These are phyloP conservation scores for Amanita rimosa DNA, from an alignment of 768 basidiomycete species.

Conservation along the genomic window DNA sequence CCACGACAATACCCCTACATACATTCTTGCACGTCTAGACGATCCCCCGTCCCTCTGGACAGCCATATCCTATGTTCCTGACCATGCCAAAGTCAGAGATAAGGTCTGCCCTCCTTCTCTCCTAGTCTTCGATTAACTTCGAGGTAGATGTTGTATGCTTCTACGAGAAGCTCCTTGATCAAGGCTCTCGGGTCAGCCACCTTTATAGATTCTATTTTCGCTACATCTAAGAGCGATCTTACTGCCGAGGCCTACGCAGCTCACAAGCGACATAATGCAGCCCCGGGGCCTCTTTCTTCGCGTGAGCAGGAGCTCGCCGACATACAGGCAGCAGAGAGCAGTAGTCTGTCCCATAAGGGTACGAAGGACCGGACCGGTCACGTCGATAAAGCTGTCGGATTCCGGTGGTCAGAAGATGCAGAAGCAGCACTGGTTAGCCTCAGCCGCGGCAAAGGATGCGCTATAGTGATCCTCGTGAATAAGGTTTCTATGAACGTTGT, in stretches of 20 bases:
- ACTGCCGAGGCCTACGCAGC: conserved; percentile 60
- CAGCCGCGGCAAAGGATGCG: conserved; percentile 31
- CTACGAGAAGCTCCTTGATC: conserved; percentile 57
- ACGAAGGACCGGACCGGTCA: conserved; percentile 44
- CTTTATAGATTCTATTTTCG: conserved; percentile 70
- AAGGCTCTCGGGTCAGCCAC: conserved; percentile 64
- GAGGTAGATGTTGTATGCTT: conserved; percentile 79
- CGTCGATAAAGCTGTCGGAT: conserved; percentile 47
- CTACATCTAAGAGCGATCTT: conserved; percentile 59
- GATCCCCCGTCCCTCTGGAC: conserved; percentile 57
- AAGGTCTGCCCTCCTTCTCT: conserved; percentile 39
- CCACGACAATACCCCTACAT: conserved; percentile 56
- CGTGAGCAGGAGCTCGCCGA: conserved; percentile 77
- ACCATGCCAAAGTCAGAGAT: conserved; percentile 66
- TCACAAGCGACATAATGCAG: conserved; percentile 58
- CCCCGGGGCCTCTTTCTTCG: conserved; percentile 74
- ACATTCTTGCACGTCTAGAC: conserved; percentile 60
- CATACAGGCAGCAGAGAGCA: conserved; percentile 62
- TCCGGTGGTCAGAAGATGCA: conserved; percentile 58
- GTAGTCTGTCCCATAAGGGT: conserved; percentile 39
- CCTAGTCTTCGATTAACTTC: neutral
- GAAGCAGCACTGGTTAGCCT: conserved; percentile 55
- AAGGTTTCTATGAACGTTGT: conserved; percentile 14
- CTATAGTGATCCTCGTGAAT: conserved; percentile 53
- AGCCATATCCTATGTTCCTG: conserved; percentile 72